Base-by-base conservation (phyloP, 2,329 filamentous ascomycete genomes). In the Colletotrichum spinosum region DNA sequence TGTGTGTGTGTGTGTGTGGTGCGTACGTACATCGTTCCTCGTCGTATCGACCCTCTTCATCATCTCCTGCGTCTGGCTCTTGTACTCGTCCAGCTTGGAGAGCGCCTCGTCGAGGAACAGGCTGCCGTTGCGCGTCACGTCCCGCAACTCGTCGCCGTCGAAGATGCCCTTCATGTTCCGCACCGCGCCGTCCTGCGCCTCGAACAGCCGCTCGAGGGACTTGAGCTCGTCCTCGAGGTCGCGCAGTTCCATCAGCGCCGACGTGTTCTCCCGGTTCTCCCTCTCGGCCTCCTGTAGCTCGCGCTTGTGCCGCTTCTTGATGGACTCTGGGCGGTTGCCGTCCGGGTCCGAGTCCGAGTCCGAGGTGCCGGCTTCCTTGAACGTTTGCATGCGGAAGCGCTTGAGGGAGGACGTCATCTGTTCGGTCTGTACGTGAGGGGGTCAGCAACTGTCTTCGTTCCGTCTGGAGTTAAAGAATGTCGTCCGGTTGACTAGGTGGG, bases 201-300 rank as follows among this genome's bases (percentile, higher is more conserved):
- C 81, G 37, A 90, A 88, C 0, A 90, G 77, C 48, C 82, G 84
- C 6, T 81, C 71, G 6, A 90, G 79, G 0, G 86, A 88, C 4
- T 79, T 80, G 2, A 90, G 79, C 71, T 90, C 88, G 65, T 90
- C 88, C 65, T 90, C 86, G 51, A 90, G 85, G 67, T 90, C 88
- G 11, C 87, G 82, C 0, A 90, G 79, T 70, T 90, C 88, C 0
- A 90, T 77, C 0, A 90, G 75, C 0, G 88, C 86, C 0, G 88
- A 89, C 0, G 88, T 87, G 67, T 89, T 88, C 65, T 88, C 84
- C 7, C 87, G 82, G 68, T 90, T 90, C 62, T 88, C 84, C 1
- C 80, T 79, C 67, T 89, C 86, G 1, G 84, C 80, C 50, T 75
- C 61, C 39, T 65, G 49, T 0, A 67, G 54, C 39, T 82, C 79